Percentiles rank a stretch among this genome's conserved stretches.
Conservation (phyloP, 108 stramenopile genomes). For the Parmales sp. region DNA sequence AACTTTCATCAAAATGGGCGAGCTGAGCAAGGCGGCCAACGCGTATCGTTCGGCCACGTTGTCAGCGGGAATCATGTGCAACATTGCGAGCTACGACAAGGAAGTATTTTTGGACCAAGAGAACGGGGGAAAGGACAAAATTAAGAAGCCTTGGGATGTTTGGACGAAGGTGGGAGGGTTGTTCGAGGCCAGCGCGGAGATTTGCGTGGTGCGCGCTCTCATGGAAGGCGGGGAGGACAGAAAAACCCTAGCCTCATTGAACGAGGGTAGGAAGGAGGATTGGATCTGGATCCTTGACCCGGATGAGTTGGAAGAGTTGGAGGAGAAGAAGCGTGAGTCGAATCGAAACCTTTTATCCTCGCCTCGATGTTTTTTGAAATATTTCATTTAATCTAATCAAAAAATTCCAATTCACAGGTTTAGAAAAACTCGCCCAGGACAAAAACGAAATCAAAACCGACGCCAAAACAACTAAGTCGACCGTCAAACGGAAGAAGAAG, state of each 20-base stretch:
- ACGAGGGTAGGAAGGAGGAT: neutral
- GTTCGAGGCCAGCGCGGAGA: slow-evolving; percentile 6
- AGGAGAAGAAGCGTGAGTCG: neutral
- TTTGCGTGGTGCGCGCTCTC: neutral
- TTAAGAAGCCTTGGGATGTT: neutral
- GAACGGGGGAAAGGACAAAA: neutral
- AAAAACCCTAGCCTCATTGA: neutral
- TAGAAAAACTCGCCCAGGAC: no score
- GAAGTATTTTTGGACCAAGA: neutral
- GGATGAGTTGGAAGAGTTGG: neutral
- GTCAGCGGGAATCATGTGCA: slow-evolving; percentile 2
- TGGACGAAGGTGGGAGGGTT: neutral
- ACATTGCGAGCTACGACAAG: neutral
- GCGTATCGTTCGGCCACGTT: neutral
- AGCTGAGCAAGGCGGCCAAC: slow-evolving; percentile 1
- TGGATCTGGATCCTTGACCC: slow-evolving; percentile 9
- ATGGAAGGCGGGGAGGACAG: slow-evolving; percentile 12
- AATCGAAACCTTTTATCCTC: neutral
- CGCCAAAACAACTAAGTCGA: no score
- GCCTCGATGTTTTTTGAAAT: no score
- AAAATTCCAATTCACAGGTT: no score
- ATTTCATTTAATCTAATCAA: no score
- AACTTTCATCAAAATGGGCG: slow-evolving; percentile 8
- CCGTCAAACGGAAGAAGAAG: neutral
- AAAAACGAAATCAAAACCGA: no score